These are phyloP conservation scores for Ophiostoma fasciatum DNA, from an alignment of 2,329 filamentous ascomycete species.

Conservation along the genomic window DNA sequence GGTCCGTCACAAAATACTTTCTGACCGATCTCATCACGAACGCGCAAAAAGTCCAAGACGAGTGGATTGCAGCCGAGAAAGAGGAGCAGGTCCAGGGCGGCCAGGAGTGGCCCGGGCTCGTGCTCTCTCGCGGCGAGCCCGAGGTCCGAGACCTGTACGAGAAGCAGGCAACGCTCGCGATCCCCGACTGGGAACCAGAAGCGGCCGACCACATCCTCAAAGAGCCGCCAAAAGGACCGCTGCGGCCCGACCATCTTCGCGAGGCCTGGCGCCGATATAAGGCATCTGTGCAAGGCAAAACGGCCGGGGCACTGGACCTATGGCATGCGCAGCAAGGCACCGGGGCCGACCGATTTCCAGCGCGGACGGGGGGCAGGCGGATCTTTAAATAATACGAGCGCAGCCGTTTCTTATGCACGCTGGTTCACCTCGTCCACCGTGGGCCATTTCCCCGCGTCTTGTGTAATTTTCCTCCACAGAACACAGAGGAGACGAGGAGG, in stretches of 20 bases:
- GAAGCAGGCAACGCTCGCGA: constrained; percentile 16
- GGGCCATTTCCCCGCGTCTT: no score
- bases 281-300: constrained; percentile 45
- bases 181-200: constrained; percentile 14
- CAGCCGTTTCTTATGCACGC: no score
- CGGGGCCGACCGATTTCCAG: constrained; percentile 44
- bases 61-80: constrained; percentile 47
- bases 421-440: no score
- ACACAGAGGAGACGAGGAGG: no score
- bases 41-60: constrained; percentile 54
- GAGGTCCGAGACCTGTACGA: constrained; percentile 19
- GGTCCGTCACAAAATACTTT: constrained; percentile 62
- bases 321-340: constrained; percentile 47
- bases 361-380: constrained; percentile 33
- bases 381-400: constrained; percentile 39
- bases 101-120: constrained; percentile 20
- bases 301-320: constrained; percentile 42
- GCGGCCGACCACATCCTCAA: constrained; percentile 19
- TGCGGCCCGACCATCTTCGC: constrained; percentile 60
- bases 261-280: constrained; percentile 60
- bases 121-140: constrained; percentile 14
- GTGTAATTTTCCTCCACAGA: no score
- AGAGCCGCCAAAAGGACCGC: constrained; percentile 34
- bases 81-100: constrained; percentile 43
- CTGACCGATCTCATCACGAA: constrained; percentile 61